Percentiles rank a stretch among this genome's conserved stretches.
These are phyloP conservation scores for Pseudophaeomoniella oleicola DNA, from an alignment of 2,329 filamentous ascomycete genomes.

Conservation along the genomic window DNA sequence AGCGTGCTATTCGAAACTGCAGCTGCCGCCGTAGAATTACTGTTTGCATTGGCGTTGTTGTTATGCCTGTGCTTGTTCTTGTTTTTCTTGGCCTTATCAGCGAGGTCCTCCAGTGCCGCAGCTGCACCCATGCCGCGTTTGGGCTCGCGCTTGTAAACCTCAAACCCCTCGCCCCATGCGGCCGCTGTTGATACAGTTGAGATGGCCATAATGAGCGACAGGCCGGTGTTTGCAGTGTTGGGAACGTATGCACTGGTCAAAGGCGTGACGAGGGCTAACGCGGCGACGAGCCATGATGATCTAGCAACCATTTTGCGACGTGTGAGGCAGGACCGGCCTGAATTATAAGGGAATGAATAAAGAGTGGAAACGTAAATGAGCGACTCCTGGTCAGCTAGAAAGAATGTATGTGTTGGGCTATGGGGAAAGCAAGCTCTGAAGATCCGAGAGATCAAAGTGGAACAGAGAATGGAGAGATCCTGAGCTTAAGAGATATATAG, in stretches of 20 bases:
- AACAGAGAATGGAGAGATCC: background rate
- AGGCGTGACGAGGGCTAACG: background rate
- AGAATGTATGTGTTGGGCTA: background rate
- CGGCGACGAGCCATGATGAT: background rate
- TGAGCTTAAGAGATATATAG: background rate
- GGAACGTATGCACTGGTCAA: background rate
- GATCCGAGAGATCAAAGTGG: too few relatives aligned
- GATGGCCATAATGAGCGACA: background rate
- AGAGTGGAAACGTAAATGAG: background rate
- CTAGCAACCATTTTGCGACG: background rate
- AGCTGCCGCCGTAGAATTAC: background rate
- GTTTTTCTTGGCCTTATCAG: background rate
- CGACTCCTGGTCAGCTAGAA: background rate
- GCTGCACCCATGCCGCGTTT: background rate
- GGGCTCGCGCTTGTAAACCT: background rate
- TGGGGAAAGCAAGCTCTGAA: too few relatives aligned
- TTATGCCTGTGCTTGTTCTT: background rate
- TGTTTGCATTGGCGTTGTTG: too few relatives aligned
- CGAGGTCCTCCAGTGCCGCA: background rate
- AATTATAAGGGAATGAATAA: constrained; percentile 1
- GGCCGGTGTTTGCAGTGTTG: background rate
- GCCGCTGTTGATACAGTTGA: background rate
- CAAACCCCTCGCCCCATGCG: background rate
- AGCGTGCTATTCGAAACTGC: background rate
- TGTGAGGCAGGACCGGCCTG: background rate